These are phyloP conservation scores for Kluyveromyces siamensis DNA, from an alignment of 805 yeast species.

Conservation along the genomic window DNA sequence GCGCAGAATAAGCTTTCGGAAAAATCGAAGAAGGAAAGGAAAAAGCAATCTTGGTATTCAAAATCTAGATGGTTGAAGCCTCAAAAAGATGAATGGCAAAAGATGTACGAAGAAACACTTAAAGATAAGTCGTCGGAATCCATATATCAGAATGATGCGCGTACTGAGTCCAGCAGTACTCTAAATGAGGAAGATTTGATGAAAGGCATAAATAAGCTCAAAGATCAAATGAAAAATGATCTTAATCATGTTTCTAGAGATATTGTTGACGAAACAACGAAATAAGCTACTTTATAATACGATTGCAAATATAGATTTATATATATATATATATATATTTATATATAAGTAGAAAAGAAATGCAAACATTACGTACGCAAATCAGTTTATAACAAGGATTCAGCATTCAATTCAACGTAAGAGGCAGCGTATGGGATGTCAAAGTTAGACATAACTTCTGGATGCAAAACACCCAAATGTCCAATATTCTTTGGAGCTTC, in stretches of 20 bases:
- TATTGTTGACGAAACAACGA: not conserved
- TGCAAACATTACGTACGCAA: not conserved
- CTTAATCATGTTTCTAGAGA: slow-evolving; percentile 1
- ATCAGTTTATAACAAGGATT: slow-evolving; percentile 60
- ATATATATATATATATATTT: not conserved
- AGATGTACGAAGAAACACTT: slow-evolving; percentile 45
- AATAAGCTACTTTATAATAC: not conserved
- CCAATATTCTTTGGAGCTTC: slow-evolving; percentile 59
- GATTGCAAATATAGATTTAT: slow-evolving; percentile 2
- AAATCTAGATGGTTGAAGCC: slow-evolving; percentile 37
- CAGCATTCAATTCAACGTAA: slow-evolving; percentile 81
- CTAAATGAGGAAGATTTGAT: slow-evolving; percentile 9
- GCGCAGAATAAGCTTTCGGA: slow-evolving; percentile 55
- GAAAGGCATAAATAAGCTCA: slow-evolving; percentile 2
- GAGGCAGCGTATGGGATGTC: slow-evolving; percentile 93
- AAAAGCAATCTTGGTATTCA: slow-evolving; percentile 33
- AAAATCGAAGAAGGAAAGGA: slow-evolving; percentile 31
- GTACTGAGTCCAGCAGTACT: slow-evolving; percentile 8
- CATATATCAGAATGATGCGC: slow-evolving; percentile 16
- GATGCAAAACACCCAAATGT: slow-evolving; percentile 88
- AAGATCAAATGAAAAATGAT: not conserved
- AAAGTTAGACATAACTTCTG: slow-evolving; percentile 77
- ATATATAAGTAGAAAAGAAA: not conserved
- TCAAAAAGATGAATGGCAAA: slow-evolving; percentile 50
- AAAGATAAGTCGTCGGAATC: slow-evolving; percentile 11